Conservation (phyloP, 2,329 filamentous ascomycete genomes). For the Chlorencoelia australis region DNA sequence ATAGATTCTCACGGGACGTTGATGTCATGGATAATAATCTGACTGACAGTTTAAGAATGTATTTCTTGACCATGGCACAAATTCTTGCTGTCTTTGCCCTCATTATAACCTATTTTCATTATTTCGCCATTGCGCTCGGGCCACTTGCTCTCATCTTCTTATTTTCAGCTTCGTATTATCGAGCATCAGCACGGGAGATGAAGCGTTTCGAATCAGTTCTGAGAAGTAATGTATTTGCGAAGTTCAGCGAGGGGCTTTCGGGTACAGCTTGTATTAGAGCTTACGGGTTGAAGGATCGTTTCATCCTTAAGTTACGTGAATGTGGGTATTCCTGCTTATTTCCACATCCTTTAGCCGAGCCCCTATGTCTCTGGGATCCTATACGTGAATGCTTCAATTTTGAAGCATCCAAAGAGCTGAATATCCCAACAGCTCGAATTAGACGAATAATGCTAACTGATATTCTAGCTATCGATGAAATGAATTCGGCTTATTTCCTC, state of each 20-base stretch:
- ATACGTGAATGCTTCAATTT: no score
- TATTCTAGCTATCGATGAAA: constrained; percentile 81
- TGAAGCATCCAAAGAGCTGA: no score
- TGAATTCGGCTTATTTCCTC: constrained; percentile 90
- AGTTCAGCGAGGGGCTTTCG: constrained; percentile 80
- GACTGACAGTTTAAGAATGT: constrained; percentile 85
- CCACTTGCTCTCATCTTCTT: constrained; percentile 69
- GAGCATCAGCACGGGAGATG: constrained; percentile 82
- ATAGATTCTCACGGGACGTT: constrained; percentile 90
- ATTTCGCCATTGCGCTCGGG: constrained; percentile 54
- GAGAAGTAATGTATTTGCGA: constrained; percentile 78
- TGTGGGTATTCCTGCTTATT: no score
- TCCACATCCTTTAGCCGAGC: no score
- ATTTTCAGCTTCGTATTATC: constrained; percentile 77
- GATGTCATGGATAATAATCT: constrained; percentile 94
- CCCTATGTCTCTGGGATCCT: no score
- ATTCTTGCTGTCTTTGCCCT: constrained; percentile 77
- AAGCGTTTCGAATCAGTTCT: constrained; percentile 90
- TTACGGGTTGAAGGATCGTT: constrained; percentile 72
- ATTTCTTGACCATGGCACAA: constrained; percentile 74
- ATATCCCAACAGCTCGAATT: no score
- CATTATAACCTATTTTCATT: constrained; percentile 93
- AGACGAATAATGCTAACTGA: no score
- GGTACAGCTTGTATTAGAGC: constrained; percentile 80
- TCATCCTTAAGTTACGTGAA: constrained; percentile 56